A percentile compares a stretch with the other conserved stretches of the same genome.
Conservation (phyloP, 2,329 filamentous ascomycete genomes). For the Chaetomium strumarium region DNA sequence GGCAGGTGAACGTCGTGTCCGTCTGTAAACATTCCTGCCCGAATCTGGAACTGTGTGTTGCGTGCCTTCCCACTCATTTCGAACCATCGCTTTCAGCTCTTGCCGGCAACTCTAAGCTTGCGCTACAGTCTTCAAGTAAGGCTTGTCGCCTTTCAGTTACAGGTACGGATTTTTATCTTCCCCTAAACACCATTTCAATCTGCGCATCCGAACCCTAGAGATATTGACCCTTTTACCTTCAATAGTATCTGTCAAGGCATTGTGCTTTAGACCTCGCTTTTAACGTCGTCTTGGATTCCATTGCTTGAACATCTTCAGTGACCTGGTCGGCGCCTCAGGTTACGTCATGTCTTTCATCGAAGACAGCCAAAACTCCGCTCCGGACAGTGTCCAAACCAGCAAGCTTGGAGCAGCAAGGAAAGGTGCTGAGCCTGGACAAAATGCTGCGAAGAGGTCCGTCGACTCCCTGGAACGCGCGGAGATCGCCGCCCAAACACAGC, state of each 20-base stretch:
- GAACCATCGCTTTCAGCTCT: conserved; percentile 12
- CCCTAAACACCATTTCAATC: neutral
- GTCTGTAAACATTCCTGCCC: conserved; percentile 21
- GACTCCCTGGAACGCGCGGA: neutral
- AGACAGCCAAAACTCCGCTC: conserved; percentile 62
- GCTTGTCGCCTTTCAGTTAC: conserved; percentile 13
- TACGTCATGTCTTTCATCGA: conserved; percentile 50
- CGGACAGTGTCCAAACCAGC: conserved; percentile 56
- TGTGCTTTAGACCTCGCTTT: conserved; percentile 8
- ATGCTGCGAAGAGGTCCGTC: conserved; percentile 67
- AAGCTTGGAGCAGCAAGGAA: conserved; percentile 55
- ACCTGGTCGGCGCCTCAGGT: neutral
- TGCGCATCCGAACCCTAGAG: conserved; percentile 5
- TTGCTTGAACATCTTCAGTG: neutral
- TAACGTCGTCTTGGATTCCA: conserved; percentile 3
- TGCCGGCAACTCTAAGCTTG: neutral
- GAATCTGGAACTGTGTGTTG: conserved; percentile 6
- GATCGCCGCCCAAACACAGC: conserved; percentile 1
- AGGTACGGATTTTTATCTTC: conserved; percentile 14
- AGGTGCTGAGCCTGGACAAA: conserved; percentile 57
- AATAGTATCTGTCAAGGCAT: conserved; percentile 14
- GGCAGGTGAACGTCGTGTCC: conserved; percentile 9
- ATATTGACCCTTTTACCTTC: conserved; percentile 14
- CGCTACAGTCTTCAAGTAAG: neutral
- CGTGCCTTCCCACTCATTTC: conserved; percentile 3